Base-by-base conservation (phyloP, 495 filamentous ascomycete species). In the Lophium mytilinum region DNA sequence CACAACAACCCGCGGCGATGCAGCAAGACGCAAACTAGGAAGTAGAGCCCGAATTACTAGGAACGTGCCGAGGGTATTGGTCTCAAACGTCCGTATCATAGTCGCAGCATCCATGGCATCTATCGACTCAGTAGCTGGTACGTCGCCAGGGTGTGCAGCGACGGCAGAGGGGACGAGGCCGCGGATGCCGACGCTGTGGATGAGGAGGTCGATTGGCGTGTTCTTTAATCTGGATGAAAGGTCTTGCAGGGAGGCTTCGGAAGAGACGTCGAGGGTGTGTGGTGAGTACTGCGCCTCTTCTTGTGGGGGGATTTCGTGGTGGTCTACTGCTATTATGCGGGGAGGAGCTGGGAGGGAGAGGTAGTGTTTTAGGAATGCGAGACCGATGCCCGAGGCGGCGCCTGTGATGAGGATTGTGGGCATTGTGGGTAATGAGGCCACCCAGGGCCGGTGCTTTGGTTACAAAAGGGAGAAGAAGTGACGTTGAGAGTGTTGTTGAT, bases 121-220 rank as follows among this genome's bases (percentile, higher is more conserved):
- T 10, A 64, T 52, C 9, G 70, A 69, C 43, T 73, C 71, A 19
- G 67, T 66, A 1, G 58, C 60, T 9, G 58, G 51, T 5, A 67
- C 65, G 50, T 71, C 59, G 37, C 58, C 56, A n/a, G 47, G 58
- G 11, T 66, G 10, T n/a, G 41, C 30, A 3, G 41, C 30, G 11
- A 67, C 64, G 21, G 67, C 34, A 1, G 1, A 9, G 4, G 70
- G 66, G 3, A 71, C 70, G 8, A 73, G 66, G 24, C 71, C 71
- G 2, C 71, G 61, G 34, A 73, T 63, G 24, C 70, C 71, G 19
- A 68, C 70, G 24, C 47, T 59, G 64, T 73, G 70, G 24, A 73
- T 64, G 4, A 73, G 34, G 4, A 70, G 57, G 46, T 69, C 54
- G 50, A 73, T 63, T 9, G 65, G 54, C 9, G 14, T 37, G 37